These are phyloP conservation scores for Echria macrotheca DNA, from an alignment of 495 filamentous ascomycete species.

Conservation along the genomic window DNA sequence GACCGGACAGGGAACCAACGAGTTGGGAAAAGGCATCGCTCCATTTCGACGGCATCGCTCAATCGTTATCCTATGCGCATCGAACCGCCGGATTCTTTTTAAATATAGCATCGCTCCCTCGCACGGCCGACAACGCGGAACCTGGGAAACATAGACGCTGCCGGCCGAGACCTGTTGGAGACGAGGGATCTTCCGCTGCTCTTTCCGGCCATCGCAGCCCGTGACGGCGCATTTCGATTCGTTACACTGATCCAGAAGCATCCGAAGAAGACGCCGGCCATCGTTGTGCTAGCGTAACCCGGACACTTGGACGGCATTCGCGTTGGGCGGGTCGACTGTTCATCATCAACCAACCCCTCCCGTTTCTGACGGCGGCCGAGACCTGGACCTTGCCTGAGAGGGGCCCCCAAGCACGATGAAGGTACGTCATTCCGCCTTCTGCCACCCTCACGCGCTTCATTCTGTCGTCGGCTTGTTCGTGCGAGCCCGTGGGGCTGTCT, in stretches of 20 bases:
- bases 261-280: slow-evolving; percentile 15
- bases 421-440: slow-evolving; percentile 38
- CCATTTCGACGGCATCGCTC: not conserved
- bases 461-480: too few relatives aligned
- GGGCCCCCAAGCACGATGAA: slow-evolving; percentile 38
- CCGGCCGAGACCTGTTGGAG: slow-evolving; percentile 7
- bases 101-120: not conserved
- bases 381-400: slow-evolving; percentile 11
- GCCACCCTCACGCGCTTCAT: slow-evolving; percentile 11
- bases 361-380: slow-evolving; percentile 7
- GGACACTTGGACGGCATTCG: slow-evolving; percentile 18
- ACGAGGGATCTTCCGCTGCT: slow-evolving; percentile 11
- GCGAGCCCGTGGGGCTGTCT: too few relatives aligned
- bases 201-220: slow-evolving; percentile 7
- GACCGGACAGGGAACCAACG: slow-evolving; percentile 2
- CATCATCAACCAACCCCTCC: slow-evolving; percentile 15
- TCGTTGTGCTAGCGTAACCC: slow-evolving; percentile 24
- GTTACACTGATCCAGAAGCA: slow-evolving; percentile 32
- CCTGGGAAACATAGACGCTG: slow-evolving; percentile 2
- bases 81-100: not conserved
- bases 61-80: not conserved
- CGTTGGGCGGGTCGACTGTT: slow-evolving; percentile 20
- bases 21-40: not conserved
- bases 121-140: not conserved
- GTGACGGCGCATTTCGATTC: slow-evolving; percentile 15